Conservation (phyloP, 164 flowering plant genomes). For the Magnolia kwangsiensis region DNA sequence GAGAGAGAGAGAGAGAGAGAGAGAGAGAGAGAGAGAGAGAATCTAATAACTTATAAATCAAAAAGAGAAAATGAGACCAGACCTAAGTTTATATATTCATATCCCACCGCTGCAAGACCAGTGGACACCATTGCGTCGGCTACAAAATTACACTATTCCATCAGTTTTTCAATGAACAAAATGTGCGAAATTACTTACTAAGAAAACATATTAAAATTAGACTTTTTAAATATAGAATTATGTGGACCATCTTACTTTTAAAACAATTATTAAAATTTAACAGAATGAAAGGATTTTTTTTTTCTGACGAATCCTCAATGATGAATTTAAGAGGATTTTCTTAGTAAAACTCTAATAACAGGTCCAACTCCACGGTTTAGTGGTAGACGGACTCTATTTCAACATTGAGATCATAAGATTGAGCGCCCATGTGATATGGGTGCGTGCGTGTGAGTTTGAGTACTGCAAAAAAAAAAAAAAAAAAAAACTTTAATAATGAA, state of each 20-base stretch:
- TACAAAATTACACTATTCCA: not conserved
- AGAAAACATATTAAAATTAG: not conserved
- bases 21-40: too few relatives aligned
- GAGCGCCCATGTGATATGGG: too few relatives aligned
- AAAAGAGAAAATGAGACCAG: not conserved
- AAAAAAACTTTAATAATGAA: not conserved
- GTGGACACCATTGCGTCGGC: conserved; percentile 46
- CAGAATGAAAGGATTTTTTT: not conserved
- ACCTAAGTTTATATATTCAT: conserved; percentile 40
- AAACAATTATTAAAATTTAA: too few relatives aligned
- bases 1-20: too few relatives aligned
- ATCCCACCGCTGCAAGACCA: conserved; percentile 39
- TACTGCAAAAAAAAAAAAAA: too few relatives aligned
- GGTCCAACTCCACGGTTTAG: too few relatives aligned
- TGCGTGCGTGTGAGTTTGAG: too few relatives aligned
- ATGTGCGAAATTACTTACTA: not conserved
- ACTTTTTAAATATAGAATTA: not conserved
- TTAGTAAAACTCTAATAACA: too few relatives aligned
- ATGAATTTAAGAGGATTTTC: not conserved
- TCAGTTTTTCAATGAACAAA: not conserved
- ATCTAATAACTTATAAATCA: not conserved
- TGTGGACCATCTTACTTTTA: not conserved
- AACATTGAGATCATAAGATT: too few relatives aligned
- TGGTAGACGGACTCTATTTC: too few relatives aligned
- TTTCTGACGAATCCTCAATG: too few relatives aligned